Evolutionary conservation across 306 rosid species (phyloP).

Genomic region (Vigna unguiculata): DNA sequence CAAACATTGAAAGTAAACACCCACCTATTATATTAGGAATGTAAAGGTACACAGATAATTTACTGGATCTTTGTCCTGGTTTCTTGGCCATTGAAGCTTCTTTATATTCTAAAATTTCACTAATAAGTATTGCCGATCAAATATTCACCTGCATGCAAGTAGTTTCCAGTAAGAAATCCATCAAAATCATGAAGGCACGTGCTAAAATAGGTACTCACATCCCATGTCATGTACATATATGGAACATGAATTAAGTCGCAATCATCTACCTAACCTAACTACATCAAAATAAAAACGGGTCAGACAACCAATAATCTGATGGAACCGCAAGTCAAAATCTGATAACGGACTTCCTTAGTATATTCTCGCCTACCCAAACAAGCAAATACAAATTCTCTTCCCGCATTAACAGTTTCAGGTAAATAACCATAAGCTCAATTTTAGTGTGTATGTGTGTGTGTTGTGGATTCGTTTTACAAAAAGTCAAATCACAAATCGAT

Average conservation of each 20-base stretch:
- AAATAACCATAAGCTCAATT: neutral
- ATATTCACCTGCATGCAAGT: slow-evolving; percentile 48
- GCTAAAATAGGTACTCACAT: neutral
- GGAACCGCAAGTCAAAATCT: slow-evolving; percentile 19
- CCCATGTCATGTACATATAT: slow-evolving; percentile 9
- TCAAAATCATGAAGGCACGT: slow-evolving; percentile 30
- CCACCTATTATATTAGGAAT: slow-evolving; percentile 91
- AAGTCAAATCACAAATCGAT: slow-evolving; percentile 33
- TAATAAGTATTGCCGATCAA: slow-evolving; percentile 45
- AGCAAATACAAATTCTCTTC: slow-evolving; percentile 4
- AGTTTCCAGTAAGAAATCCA: slow-evolving; percentile 44
- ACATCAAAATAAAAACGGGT: neutral
- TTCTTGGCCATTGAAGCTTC: slow-evolving; percentile 76
- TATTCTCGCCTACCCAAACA: slow-evolving; percentile 12
- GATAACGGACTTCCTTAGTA: slow-evolving; percentile 22
- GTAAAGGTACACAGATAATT: slow-evolving; percentile 83
- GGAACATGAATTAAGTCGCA: slow-evolving; percentile 18
- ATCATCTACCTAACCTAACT: slow-evolving; percentile 24
- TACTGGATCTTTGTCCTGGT: slow-evolving; percentile 59
- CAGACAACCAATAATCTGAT: neutral
- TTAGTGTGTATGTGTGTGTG: neutral
- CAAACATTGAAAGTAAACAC: slow-evolving; percentile 46
- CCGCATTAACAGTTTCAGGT: slow-evolving; percentile 5
- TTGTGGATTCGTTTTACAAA: neutral
- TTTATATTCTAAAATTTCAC: slow-evolving; percentile 44